Conservation (phyloP, 306 rosid species). For the Aeschynomene evenia region DNA sequence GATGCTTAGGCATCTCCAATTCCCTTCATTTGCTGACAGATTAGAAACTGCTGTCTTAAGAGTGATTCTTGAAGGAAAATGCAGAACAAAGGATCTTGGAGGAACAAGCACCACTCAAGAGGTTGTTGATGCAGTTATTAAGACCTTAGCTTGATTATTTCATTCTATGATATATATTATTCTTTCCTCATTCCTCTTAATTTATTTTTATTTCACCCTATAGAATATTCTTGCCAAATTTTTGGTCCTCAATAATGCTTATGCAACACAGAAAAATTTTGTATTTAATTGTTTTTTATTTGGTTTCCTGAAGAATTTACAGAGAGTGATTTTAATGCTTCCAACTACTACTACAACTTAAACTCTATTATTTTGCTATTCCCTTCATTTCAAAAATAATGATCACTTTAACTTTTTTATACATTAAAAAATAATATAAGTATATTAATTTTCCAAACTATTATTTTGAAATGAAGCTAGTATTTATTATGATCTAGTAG, state of each 20-base stretch:
- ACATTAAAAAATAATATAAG: too few relatives aligned
- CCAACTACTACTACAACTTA: slow-evolving; percentile 14
- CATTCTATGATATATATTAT: too few relatives aligned
- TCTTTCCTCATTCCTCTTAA: too few relatives aligned
- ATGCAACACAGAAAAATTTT: slow-evolving; percentile 23
- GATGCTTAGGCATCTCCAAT: slow-evolving; percentile 94
- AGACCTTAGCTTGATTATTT: slow-evolving; percentile 50
- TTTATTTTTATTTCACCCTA: too few relatives aligned
- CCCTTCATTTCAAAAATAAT: too few relatives aligned
- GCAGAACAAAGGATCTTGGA: slow-evolving; percentile 78
- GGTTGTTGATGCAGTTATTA: slow-evolving; percentile 68
- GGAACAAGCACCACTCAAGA: slow-evolving; percentile 73
- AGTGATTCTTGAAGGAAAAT: slow-evolving; percentile 62
- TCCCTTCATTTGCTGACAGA: slow-evolving; percentile 87
- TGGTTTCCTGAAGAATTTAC: slow-evolving; percentile 1
- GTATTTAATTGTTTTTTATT: not conserved
- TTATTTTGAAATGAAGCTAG: too few relatives aligned
- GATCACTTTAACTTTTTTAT: too few relatives aligned
- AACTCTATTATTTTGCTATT: not conserved
- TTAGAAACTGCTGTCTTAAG: slow-evolving; percentile 72
- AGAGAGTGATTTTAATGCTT: slow-evolving; percentile 29
- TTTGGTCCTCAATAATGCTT: slow-evolving; percentile 37
- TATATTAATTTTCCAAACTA: too few relatives aligned
- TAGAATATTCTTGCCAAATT: too few relatives aligned
- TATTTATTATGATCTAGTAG: too few relatives aligned